Base-by-base conservation (phyloP, 2,329 filamentous ascomycete species). In the Phaeomoniella chlamydospora region DNA sequence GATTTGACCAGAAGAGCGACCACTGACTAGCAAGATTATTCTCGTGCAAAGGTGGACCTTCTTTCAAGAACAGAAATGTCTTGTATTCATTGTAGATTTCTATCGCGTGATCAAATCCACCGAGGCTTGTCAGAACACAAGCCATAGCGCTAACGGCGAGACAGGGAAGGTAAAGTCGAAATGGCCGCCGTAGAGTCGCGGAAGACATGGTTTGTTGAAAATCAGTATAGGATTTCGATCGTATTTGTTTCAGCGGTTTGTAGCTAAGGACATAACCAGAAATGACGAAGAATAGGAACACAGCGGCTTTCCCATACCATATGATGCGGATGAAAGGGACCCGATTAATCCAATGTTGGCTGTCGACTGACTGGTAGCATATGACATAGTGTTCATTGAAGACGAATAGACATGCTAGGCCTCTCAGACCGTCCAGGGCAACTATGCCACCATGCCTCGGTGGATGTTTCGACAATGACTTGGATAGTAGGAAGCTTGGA, bases 211-310 rank as follows among this genome's bases (percentile, higher is more conserved):
- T 47, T n/a, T 50, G 50, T 37, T 61, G 58, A 2, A 58, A 52
- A 36, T 58, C 51, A 17, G 57, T 58, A 41, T 53, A 61, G 9
- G 54, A 48, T 31, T 52, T 47, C 37, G 40, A 52, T 22, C 54
- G 55, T 36, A 61, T 58, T 26, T 52, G 47, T 40, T 55, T 61
- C 36, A 61, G 41, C 3, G 57, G 57, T 38, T 58, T 58, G 38
- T 57, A 57, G 17, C 59, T 62, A 33, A 65, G 50, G n/a, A 62
- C 61, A 38, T 65, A 66, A 35, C 62, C 62, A 5, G 60, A 64
- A 16, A 66, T 56, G 19, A 65, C 56, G 43, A 66, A 66, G 48
- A 66, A 65, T 26, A 65, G 58, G 32, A 56, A 53, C 11, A 65
- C 61, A 39, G 43, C 43, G n/a, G 43, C 45, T 11, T 39, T 31